Conservation (phyloP, 2,329 filamentous ascomycete species). For the Paracoccidioides lutzii region DNA sequence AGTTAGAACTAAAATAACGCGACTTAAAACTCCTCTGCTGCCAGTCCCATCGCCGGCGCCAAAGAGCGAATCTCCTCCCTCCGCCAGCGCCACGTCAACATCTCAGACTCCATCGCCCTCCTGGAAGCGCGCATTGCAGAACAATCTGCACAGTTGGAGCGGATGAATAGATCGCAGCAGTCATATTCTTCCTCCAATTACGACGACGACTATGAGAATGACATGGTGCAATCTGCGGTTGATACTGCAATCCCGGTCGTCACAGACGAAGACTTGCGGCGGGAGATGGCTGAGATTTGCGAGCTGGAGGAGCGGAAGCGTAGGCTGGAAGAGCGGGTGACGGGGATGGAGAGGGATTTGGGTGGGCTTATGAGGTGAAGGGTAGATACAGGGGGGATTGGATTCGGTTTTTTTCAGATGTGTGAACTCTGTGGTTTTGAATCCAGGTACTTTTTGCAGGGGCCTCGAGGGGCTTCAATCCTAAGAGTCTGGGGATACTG, state of each 20-base stretch:
- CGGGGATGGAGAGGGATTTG: conserved; percentile 55
- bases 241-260: conserved; percentile 13
- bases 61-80: conserved; percentile 61
- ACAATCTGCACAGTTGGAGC: conserved; percentile 60
- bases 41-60: conserved; percentile 60
- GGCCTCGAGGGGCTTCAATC: no score
- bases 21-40: neutral
- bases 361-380: conserved; percentile 44
- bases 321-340: conserved; percentile 50
- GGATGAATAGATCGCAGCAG: conserved; percentile 49
- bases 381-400: neutral
- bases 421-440: no score
- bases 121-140: conserved; percentile 70
- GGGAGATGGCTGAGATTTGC: conserved; percentile 42
- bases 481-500: no score
- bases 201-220: conserved; percentile 32
- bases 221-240: conserved; percentile 6
- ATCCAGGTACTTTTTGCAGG: no score
- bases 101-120: conserved; percentile 60
- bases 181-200: conserved; percentile 41
- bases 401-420: neutral
- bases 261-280: conserved; percentile 32
- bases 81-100: conserved; percentile 56
- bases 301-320: conserved; percentile 52
- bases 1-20: conserved; percentile 8